Percentiles rank a stretch among this genome's conserved stretches.
phyloP scores from a whole-genome alignment of 176 grass and related monocot species.

The Lolium perenne region DNA sequence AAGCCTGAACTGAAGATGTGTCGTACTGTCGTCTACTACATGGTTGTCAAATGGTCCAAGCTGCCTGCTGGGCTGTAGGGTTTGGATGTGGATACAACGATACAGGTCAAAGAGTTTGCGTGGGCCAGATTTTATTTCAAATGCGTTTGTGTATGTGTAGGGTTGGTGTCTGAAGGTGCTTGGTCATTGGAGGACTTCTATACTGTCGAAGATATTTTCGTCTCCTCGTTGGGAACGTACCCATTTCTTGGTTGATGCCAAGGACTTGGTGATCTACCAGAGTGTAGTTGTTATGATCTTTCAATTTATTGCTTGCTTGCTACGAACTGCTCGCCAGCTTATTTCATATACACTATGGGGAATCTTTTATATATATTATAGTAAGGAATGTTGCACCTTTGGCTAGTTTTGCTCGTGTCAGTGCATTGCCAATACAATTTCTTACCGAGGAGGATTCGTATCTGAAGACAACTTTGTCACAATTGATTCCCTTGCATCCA shows the following conservation, averaged over 20 bases:
- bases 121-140: neutral
- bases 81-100: conserved; percentile 28
- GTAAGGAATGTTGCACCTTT: neutral
- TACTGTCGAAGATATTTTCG: neutral
- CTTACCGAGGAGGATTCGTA: conserved; percentile 24
- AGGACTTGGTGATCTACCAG: neutral
- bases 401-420: conserved; percentile 19
- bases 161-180: neutral
- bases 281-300: neutral
- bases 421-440: neutral
- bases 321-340: neutral
- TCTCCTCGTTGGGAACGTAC: too few relatives aligned
- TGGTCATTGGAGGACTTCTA: conserved; percentile 39
- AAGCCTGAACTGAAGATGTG: conserved; percentile 36
- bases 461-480: conserved; percentile 29
- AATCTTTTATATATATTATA: neutral
- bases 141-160: too few relatives aligned
- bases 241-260: neutral
- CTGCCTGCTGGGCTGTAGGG: conserved; percentile 29
- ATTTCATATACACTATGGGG: neutral
- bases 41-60: conserved; percentile 43
- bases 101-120: conserved; percentile 23
- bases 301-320: conserved; percentile 13
- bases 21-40: too few relatives aligned
- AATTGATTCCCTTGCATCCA: neutral